Evolutionary conservation across 345 rosid species (phyloP), one percentile per base, ranked within the genome.

Genomic region (Syzygium aromaticum): DNA sequence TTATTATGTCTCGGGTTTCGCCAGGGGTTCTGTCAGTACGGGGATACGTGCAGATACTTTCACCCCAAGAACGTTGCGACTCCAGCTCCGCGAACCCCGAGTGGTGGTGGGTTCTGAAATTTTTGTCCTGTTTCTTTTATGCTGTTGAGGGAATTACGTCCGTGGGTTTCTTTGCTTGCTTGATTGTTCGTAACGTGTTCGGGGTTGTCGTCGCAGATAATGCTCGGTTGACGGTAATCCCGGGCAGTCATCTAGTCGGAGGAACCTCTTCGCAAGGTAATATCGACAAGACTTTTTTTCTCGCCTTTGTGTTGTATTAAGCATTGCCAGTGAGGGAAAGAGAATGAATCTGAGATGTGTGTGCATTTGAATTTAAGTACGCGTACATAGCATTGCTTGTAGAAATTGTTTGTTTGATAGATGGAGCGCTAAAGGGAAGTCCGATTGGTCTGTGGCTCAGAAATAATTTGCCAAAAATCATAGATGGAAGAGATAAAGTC

Each of bases 11-110:
- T 38, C 2, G 49, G 22, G 46, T 86, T 51, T 22, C 57, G 27
- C n/a, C 88, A 97, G 98, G 97, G 96, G 1, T 96, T 93, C 89
- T 98, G 99, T 88, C 97, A 93, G 27, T 95, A 85, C 33, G 99
- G 96, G 61, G 95, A 95, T 90, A 94, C 98, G 86, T 98, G 99
- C 85, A 95, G 92, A 88, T 98, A 94, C 88, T 88, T 92, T 61
- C 99, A 98, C 89, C 91, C 97, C 40, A 89, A 82, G 57, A 85
- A 63, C 77, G 27, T 83, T 25, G 28, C 54, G 27, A 17, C 77
- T 53, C 8, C 77, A 5, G 28, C 56, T 10, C 46, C 88, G 80
- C 54, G 77, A 67, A 77, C 77, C 86, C 64, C 86, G 63, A 43
- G 7, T 5, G 27, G 22, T 25, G 88, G 86, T 89, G 52, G 77